Percentiles rank a stretch among this genome's conserved stretches.
phyloP scores from a whole-genome alignment of 2,329 filamentous ascomycete species.

The Akanthomyces muscarius region DNA sequence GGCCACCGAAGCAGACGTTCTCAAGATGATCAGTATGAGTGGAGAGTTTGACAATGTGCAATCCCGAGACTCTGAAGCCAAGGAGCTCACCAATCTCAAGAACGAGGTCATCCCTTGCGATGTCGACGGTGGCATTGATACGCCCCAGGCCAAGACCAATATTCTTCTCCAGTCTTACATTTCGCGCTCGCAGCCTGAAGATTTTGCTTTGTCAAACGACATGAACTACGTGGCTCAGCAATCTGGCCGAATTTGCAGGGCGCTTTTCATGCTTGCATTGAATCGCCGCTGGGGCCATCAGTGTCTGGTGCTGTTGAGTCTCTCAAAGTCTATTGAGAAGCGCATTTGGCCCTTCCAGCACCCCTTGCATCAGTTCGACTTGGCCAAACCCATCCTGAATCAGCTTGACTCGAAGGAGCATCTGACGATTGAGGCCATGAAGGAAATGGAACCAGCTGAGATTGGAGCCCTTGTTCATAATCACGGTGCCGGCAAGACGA shows the following conservation, averaged over 20 bases:
- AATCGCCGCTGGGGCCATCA: constrained; percentile 95
- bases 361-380: constrained; percentile 89
- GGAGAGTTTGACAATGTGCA: constrained; percentile 98
- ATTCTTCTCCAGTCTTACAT: constrained; percentile 93
- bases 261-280: constrained; percentile 94
- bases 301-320: constrained; percentile 81
- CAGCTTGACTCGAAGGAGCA: constrained; percentile 79
- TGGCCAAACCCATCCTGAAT: constrained; percentile 76
- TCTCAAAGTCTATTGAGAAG: constrained; percentile 97
- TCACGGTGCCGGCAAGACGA: constrained; percentile 75
- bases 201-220: constrained; percentile 90
- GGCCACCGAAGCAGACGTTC: constrained; percentile 83
- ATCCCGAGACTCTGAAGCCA: constrained; percentile 81
- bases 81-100: constrained; percentile 74
- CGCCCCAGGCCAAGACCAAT: constrained; percentile 87
- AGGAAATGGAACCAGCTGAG: constrained; percentile 90
- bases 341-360: constrained; percentile 94
- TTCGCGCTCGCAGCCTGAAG: constrained; percentile 79
- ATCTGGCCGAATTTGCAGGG: constrained; percentile 86
- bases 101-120: constrained; percentile 71
- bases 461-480: constrained; percentile 92
- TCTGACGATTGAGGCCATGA: constrained; percentile 73
- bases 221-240: constrained; percentile 95
- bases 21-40: constrained; percentile 96
- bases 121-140: constrained; percentile 66